Percentiles rank a stretch among this genome's conserved stretches.
Evolutionary conservation across 306 rosid genomes (phyloP).

Genomic region (Castanopsis chinensis): DNA sequence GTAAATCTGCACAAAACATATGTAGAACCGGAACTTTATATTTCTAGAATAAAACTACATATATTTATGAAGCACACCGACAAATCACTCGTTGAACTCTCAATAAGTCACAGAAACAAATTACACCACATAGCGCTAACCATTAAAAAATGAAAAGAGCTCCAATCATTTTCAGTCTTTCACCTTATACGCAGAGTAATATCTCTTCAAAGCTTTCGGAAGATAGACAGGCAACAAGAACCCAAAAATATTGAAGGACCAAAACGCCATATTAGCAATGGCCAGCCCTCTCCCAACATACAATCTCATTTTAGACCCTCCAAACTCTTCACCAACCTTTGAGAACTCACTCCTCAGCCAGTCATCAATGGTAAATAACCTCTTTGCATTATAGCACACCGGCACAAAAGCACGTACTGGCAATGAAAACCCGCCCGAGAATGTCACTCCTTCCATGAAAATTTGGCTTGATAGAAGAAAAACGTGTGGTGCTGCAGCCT

Average conservation of each 20-base stretch:
- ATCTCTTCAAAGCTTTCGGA: conserved; percentile 73
- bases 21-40: neutral
- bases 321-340: conserved; percentile 31
- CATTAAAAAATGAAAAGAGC: neutral
- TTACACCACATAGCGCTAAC: neutral
- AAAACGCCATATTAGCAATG: conserved; percentile 74
- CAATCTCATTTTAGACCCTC: conserved; percentile 53
- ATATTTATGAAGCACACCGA: neutral
- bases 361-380: conserved; percentile 66
- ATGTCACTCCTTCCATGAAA: conserved; percentile 83
- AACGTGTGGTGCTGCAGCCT: conserved; percentile 86
- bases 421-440: conserved; percentile 44
- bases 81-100: neutral
- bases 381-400: conserved; percentile 62
- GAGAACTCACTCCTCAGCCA: conserved; percentile 77
- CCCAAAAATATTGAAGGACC: conserved; percentile 92
- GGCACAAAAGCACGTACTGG: conserved; percentile 88
- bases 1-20: neutral
- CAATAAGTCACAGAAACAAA: neutral
- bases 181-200: conserved; percentile 46
- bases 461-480: conserved; percentile 79
- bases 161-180: conserved; percentile 19
- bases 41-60: neutral
- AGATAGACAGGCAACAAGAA: conserved; percentile 87
- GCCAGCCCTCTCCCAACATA: conserved; percentile 71